phyloP scores from a whole-genome alignment of 768 basidiomycete species.

The Termitomyces bulborhizus region DNA sequence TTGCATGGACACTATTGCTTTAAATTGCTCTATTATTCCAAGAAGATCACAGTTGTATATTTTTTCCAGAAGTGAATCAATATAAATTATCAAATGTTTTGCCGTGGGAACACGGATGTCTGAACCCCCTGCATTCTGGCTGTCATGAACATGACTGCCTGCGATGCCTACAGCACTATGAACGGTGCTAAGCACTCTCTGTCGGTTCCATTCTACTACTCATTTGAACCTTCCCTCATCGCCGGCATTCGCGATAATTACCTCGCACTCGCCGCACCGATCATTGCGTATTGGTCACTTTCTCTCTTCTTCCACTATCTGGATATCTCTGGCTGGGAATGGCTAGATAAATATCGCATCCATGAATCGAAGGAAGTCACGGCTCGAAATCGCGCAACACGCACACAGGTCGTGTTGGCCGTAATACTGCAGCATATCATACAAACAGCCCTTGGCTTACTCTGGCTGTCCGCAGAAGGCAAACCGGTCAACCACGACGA shows the following conservation, averaged over 20 bases:
- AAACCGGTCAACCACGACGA: constrained; percentile 31
- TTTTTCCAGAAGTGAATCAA: constrained; percentile 3
- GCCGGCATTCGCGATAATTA: constrained; percentile 60
- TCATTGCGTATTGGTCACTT: constrained; percentile 79
- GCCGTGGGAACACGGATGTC: constrained; percentile 10
- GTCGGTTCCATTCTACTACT: constrained; percentile 52
- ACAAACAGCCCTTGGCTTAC: constrained; percentile 71
- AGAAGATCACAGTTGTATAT: constrained; percentile 9
- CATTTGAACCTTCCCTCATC: constrained; percentile 38
- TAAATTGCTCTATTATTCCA: constrained; percentile 13
- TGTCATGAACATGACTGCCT: constrained; percentile 24
- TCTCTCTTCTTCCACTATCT: constrained; percentile 78
- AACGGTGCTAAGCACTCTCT: constrained; percentile 23
- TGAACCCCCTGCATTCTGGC: constrained; percentile 7
- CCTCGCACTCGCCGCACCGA: constrained; percentile 66
- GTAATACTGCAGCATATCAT: constrained; percentile 83
- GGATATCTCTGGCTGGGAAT: constrained; percentile 71
- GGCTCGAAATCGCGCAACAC: constrained; percentile 68
- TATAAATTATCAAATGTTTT: constrained; percentile 6
- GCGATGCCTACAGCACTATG: constrained; percentile 17
- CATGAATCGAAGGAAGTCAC: constrained; percentile 82
- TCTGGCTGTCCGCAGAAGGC: constrained; percentile 52
- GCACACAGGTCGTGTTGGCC: constrained; percentile 64
- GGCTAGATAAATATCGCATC: constrained; percentile 79
- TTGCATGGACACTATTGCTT: constrained; percentile 15